Conservation (phyloP, 2,329 filamentous ascomycete species). For the Nectriaceae sp. region DNA sequence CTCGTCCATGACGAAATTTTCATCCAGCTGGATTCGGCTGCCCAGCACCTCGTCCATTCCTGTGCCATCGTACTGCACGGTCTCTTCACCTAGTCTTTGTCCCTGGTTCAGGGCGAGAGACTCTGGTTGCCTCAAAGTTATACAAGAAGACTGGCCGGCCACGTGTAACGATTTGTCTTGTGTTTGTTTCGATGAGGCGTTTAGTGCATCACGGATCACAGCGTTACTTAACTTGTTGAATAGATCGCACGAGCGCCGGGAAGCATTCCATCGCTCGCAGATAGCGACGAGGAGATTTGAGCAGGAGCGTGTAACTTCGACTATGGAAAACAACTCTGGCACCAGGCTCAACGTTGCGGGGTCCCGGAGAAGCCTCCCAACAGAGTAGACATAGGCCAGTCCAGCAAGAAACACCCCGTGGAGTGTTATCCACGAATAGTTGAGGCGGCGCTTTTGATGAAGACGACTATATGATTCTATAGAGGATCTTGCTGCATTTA, state of each 20-base stretch:
- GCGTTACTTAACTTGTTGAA: conserved; percentile 7
- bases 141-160: not conserved
- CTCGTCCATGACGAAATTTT: conserved; percentile 6
- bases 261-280: conserved; percentile 11
- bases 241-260: conserved; percentile 7
- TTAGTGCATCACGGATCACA: conserved; percentile 3
- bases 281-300: conserved; percentile 9
- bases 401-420: conserved; percentile 10
- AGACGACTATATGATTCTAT: conserved; percentile 8
- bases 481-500: conserved; percentile 2
- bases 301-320: conserved; percentile 5
- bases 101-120: too few relatives aligned
- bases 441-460: conserved; percentile 6
- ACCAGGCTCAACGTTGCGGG: not conserved
- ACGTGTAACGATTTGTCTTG: not conserved
- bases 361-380: conserved; percentile 1
- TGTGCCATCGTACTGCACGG: too few relatives aligned
- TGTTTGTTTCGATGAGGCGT: too few relatives aligned
- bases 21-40: not conserved
- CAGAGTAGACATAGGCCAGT: conserved; percentile 5
- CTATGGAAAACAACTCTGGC: conserved; percentile 1
- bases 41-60: too few relatives aligned
- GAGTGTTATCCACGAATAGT: conserved; percentile 13
- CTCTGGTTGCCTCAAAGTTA: too few relatives aligned
- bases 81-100: too few relatives aligned